Percentiles rank a stretch among this genome's conserved stretches.
These are phyloP conservation scores for Suillus paluster DNA, from an alignment of 768 basidiomycete genomes.

Conservation along the genomic window DNA sequence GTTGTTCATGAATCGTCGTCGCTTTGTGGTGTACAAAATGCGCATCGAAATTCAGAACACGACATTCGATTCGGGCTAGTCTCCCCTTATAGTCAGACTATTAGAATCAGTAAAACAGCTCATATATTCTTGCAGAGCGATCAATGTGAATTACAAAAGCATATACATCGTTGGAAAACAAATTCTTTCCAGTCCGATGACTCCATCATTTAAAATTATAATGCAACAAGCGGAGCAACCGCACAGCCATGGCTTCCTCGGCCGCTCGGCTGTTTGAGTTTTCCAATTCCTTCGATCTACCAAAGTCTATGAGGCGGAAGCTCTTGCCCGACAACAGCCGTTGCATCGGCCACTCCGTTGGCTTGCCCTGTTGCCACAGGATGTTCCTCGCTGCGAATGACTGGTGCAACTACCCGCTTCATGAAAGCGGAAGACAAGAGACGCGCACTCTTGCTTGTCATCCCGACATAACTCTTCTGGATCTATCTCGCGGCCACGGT, in stretches of 20 bases:
- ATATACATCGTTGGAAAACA: no score
- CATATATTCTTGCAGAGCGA: no score
- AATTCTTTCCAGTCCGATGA: background rate
- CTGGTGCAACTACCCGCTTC: slow-evolving; percentile 41
- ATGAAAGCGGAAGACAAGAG: slow-evolving; percentile 47
- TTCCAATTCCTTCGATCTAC: slow-evolving; percentile 33
- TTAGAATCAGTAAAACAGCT: no score
- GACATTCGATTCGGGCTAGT: no score
- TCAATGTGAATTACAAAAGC: no score
- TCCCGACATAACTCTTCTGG: slow-evolving; percentile 36
- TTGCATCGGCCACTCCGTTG: slow-evolving; percentile 29
- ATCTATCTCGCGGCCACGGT: slow-evolving; percentile 46
- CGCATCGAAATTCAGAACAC: no score
- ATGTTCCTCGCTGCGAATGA: slow-evolving; percentile 50
- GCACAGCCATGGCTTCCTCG: background rate
- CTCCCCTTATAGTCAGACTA: no score
- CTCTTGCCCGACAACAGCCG: slow-evolving; percentile 33
- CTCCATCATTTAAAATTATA: background rate
- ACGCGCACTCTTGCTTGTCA: slow-evolving; percentile 44
- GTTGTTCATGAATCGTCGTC: no score
- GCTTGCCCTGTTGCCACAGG: slow-evolving; percentile 46
- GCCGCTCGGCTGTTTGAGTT: background rate
- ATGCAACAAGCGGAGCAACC: background rate
- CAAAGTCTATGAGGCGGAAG: slow-evolving; percentile 58
- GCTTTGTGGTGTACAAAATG: no score